Evolutionary conservation across 352 stramenopile genomes (phyloP).

Genomic region (Globisporangium parvum): DNA sequence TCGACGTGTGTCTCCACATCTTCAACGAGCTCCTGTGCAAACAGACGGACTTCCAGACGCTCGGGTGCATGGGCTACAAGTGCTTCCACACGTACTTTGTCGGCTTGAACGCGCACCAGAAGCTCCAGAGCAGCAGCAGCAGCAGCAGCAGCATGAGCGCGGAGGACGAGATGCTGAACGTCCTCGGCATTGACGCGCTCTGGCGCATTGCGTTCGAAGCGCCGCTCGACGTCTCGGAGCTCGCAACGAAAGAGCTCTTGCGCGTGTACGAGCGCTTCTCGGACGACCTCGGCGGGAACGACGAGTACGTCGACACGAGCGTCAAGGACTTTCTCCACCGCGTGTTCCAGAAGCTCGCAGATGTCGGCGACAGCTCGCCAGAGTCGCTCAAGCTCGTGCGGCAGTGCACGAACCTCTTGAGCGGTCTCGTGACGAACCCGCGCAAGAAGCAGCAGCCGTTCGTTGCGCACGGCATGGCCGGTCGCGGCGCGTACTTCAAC

Average conservation of each 20-base stretch:
- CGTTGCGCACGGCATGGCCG: conserved; percentile 59
- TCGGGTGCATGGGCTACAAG: conserved; percentile 75
- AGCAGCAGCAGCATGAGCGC: not conserved
- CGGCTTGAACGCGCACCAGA: conserved; percentile 58
- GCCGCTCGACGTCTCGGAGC: conserved; percentile 65
- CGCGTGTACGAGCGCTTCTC: conserved; percentile 72
- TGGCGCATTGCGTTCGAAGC: conserved; percentile 82
- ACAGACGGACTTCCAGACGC: conserved; percentile 65
- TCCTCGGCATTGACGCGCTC: conserved; percentile 75
- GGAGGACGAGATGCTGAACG: conserved; percentile 22
- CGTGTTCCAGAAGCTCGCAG: conserved; percentile 65
- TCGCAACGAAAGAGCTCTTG: conserved; percentile 72
- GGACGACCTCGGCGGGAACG: conserved; percentile 22
- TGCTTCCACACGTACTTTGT: conserved; percentile 88
- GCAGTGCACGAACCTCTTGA: conserved; percentile 67
- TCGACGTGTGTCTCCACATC: conserved; percentile 74
- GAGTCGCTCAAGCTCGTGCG: conserved; percentile 68
- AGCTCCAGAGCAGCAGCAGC: conserved; percentile 18
- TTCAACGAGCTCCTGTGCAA: conserved; percentile 80
- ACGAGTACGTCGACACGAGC: conserved; percentile 26
- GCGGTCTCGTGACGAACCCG: conserved; percentile 53
- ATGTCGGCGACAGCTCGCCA: conserved; percentile 36
- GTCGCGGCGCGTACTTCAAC: conserved; percentile 66
- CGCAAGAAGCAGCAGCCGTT: conserved; percentile 39
- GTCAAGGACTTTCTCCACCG: conserved; percentile 79